Base-by-base conservation (phyloP, 2,329 filamentous ascomycete species). In the Aspergillus costaricaensis region DNA sequence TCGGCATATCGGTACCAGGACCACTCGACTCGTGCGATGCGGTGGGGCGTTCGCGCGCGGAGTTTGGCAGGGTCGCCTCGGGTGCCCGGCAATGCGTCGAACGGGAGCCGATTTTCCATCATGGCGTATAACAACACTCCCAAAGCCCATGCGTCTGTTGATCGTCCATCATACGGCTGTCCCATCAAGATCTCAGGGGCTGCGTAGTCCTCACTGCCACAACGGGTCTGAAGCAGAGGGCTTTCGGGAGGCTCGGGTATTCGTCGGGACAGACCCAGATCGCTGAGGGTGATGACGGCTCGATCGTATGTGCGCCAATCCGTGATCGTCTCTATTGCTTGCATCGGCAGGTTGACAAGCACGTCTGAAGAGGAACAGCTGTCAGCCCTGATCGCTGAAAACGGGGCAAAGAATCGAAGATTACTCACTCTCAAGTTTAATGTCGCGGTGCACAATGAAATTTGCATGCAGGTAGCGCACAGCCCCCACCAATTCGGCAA, bases 11-110 rank as follows among this genome's bases (percentile, higher is more conserved):
- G 87, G 62, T 92, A 88, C 95, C 95, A 99, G 51, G 90, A 87
- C 95, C 95, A 99, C 73, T 99, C 95, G 54, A 93, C 91, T 38
- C 95, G 85, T 2, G 95, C 95, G 62, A 99, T 98, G n/a, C 93
- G 88, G 74, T 99, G 95, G 55, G 90, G 94, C 0, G 91, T 94
- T 58, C 91, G 84, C 67, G 90, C 93, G 68, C 90, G 83, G 84
- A 91, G 89, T 67, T 89, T 87, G 65, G 89, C 85, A 25, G 86
- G 86, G 68, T 92, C 91, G 51, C 87, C 89, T 38, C 77, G 70
- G 68, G 91, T 90, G 15, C 90, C 89, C 0, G 94, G 93, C 5
- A 91, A 86, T 0, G 92, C 91, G 72, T 99, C 95, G 68, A 99
- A 99, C 0, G 95, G 95, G 17, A 99, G 79, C 27, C 94, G 85